Evolutionary conservation across 495 filamentous ascomycete species (phyloP).

Genomic region (Tuber aestivum): DNA sequence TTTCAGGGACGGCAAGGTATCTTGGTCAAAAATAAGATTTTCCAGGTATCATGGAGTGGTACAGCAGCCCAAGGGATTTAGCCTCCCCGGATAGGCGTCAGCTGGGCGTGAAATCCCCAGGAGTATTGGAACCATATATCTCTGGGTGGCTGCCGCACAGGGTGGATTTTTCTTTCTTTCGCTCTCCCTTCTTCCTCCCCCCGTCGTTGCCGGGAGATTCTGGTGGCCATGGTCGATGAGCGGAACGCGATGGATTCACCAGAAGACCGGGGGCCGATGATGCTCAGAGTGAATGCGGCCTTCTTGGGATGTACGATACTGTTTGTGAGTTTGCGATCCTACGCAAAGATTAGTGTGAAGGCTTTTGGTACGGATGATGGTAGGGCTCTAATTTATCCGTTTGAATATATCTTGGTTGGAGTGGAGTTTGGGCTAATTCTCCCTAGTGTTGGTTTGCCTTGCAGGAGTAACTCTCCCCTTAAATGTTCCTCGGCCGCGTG

Average conservation of each 20-base stretch:
- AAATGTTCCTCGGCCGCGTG: neutral
- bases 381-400: constrained; percentile 8
- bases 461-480: constrained; percentile 14
- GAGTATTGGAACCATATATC: neutral
- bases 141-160: neutral
- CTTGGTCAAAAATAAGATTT: constrained; percentile 6
- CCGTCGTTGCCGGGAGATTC: neutral
- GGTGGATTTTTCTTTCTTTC: neutral
- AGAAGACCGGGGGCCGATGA: neutral
- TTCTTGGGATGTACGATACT: neutral
- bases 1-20: neutral
- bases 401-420: neutral
- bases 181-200: neutral
- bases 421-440: constrained; percentile 11
- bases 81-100: neutral
- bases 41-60: neutral
- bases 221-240: neutral
- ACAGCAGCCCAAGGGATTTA: neutral
- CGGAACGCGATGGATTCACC: neutral
- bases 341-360: neutral
- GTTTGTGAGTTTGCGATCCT: neutral
- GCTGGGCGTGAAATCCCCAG: neutral
- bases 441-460: constrained; percentile 29
- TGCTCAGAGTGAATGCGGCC: neutral
- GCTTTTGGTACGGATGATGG: constrained; percentile 33